Base-by-base conservation (phyloP, 768 basidiomycete genomes). In the Lactifluus piperatus region DNA sequence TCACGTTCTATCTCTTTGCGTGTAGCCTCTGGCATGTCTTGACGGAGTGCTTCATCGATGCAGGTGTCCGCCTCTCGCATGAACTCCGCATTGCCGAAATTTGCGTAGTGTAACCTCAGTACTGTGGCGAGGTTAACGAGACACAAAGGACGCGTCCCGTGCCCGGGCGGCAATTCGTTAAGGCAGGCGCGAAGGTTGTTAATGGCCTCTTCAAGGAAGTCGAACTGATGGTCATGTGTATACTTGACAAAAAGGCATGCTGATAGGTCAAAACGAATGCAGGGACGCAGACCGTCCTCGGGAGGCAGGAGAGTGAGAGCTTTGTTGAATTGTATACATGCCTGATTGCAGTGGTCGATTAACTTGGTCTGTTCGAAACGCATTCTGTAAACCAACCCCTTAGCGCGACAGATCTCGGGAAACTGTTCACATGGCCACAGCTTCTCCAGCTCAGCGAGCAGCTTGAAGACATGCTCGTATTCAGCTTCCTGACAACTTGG, bases 301-400 rank as follows among this genome's bases (percentile, higher is more conserved):
- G 22, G 32, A 16, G 39, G 29, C 16, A 45, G 43, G 29, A 54
- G 41, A 16, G 29, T 7, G 30, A 54, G 53, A 4, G 27, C 16
- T 22, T 45, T 44, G 26, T 58, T 45, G 34, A 58, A 52, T 14
- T n/a, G 51, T 13, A 34, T 8, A 29, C 37, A 29, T 0, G 57
- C 57, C 18, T 22, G n/a, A 24, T 2, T 32, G 45, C 44, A 46
- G 27, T 58, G 27, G 4, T 52, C 57, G 32, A 47, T 22, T 20
- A 39, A 27, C 24, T 45, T 58, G 34, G 57, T 52, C 36, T 37
- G 57, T 16, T 58, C 51, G 51, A 58, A 58, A 27, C 34, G 44
- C 26, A 11, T 8, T 32, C 7, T 47, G 32, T 46, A 46, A 6
- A 44, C 50, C 9, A 37, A 11, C 7, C 57, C 57, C 4, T 47